Evolutionary conservation across 176 grass and related monocot genomes (phyloP).

Genomic region (Rhipidocladum racemiflorum): DNA sequence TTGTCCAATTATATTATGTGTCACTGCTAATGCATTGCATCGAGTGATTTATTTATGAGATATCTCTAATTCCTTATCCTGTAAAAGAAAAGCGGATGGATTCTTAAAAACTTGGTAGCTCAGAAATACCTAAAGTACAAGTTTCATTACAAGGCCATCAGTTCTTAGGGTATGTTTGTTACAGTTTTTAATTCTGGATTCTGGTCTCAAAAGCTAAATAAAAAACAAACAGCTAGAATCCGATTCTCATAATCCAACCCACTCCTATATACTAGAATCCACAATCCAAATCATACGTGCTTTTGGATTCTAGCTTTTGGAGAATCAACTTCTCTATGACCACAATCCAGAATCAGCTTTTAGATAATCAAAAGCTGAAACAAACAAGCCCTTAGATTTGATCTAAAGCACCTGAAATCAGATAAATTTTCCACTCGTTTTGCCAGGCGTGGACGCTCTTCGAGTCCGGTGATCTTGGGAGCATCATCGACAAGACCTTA

Average conservation of each 20-base stretch:
- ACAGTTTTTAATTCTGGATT: no score
- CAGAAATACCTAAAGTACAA: not conserved
- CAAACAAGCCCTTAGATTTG: no score
- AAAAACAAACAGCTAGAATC: no score
- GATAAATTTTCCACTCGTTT: conserved; percentile 12
- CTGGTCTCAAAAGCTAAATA: no score
- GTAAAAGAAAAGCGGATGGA: not conserved
- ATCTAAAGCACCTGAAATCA: conserved; percentile 6
- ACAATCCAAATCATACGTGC: no score
- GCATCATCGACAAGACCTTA: conserved; percentile 58
- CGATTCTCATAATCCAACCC: no score
- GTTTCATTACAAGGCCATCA: not conserved
- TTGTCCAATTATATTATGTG: not conserved
- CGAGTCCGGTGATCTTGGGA: conserved; percentile 45
- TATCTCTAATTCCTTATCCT: not conserved
- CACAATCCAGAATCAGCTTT: no score
- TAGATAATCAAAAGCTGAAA: no score
- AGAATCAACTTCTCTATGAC: no score
- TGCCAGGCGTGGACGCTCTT: conserved; percentile 66
- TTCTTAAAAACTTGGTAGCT: not conserved
- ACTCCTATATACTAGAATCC: no score
- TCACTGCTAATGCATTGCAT: not conserved
- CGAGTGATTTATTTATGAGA: not conserved
- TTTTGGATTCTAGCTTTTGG: no score
- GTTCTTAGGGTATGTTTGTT: no score